These are phyloP conservation scores for Biscogniauxia sp. DNA, from an alignment of 2,329 filamentous ascomycete species.

Conservation along the genomic window DNA sequence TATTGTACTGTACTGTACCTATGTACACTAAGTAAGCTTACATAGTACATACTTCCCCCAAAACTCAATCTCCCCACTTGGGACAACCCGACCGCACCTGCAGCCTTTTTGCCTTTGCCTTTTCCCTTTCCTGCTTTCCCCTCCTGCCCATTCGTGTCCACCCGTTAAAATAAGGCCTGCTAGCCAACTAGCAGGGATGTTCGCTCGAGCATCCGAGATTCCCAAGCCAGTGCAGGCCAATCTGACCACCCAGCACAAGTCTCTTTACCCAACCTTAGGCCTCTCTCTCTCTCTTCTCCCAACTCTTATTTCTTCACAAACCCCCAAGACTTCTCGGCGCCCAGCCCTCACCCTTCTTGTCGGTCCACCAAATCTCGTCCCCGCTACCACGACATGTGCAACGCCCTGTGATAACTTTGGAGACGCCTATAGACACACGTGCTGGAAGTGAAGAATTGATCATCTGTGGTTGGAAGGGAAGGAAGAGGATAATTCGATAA, in stretches of 20 bases:
- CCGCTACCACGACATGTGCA: slow-evolving; percentile 10
- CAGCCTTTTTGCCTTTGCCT: no score
- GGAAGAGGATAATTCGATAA: slow-evolving; percentile 1
- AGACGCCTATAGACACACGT: neutral
- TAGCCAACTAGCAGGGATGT: neutral
- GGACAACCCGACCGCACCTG: neutral
- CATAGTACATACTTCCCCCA: no score
- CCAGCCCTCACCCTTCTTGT: slow-evolving; percentile 35
- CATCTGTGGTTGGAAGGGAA: neutral
- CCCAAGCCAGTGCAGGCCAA: neutral
- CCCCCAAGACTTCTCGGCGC: slow-evolving; percentile 39
- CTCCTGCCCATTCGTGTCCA: neutral
- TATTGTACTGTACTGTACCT: no score
- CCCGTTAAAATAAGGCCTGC: neutral
- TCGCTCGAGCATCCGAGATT: neutral
- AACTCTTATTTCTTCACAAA: slow-evolving; percentile 22
- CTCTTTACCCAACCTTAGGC: neutral
- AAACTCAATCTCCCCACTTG: neutral
- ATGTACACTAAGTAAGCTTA: no score
- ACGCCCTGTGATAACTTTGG: neutral
- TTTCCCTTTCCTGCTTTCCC: no score
- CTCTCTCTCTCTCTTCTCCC: slow-evolving; percentile 18
- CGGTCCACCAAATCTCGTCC: slow-evolving; percentile 20
- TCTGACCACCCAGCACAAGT: neutral
- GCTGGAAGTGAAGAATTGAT: neutral